These are phyloP conservation scores for Fragaria ananassa DNA, from an alignment of 306 rosid genomes.

Conservation along the genomic window DNA sequence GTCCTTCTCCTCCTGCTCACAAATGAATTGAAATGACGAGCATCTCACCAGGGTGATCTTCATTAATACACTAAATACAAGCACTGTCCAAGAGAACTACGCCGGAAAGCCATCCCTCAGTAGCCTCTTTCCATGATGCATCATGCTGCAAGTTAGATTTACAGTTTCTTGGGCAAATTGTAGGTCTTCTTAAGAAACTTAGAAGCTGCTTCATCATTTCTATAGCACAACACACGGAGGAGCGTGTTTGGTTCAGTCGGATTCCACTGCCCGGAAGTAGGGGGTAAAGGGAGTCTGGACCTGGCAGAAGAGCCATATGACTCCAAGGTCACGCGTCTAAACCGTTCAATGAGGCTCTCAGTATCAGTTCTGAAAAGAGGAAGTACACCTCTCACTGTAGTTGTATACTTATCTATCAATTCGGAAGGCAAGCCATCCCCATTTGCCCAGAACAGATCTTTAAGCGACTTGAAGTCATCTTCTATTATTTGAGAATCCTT, in stretches of 20 bases:
- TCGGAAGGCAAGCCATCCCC: slow-evolving; percentile 95
- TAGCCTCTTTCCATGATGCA: slow-evolving; percentile 20
- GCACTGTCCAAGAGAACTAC: slow-evolving; percentile 29
- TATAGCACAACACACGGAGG: slow-evolving; percentile 78
- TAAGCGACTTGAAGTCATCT: slow-evolving; percentile 76
- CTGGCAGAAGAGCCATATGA: slow-evolving; percentile 70
- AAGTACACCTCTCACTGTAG: slow-evolving; percentile 63
- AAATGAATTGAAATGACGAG: slow-evolving; percentile 17
- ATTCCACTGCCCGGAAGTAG: slow-evolving; percentile 92
- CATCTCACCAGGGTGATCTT: slow-evolving; percentile 34
- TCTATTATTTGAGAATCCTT: slow-evolving; percentile 83
- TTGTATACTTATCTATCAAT: slow-evolving; percentile 70
- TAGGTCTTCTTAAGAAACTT: slow-evolving; percentile 86
- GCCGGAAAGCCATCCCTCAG: slow-evolving; percentile 18
- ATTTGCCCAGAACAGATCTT: slow-evolving; percentile 86
- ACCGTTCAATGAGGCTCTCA: slow-evolving; percentile 70
- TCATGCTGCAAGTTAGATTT: slow-evolving; percentile 21
- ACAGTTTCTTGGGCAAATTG: slow-evolving; percentile 89
- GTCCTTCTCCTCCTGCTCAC: slow-evolving; percentile 17
- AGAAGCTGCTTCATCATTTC: slow-evolving; percentile 81
- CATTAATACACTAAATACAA: slow-evolving; percentile 41
- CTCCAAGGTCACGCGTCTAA: slow-evolving; percentile 68
- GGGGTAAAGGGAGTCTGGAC: slow-evolving; percentile 92
- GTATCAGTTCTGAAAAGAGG: slow-evolving; percentile 85
- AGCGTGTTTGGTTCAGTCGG: slow-evolving; percentile 90